phyloP scores from a whole-genome alignment of 1,284 basidiomycete genomes.

The Pseudozyma sp. region DNA sequence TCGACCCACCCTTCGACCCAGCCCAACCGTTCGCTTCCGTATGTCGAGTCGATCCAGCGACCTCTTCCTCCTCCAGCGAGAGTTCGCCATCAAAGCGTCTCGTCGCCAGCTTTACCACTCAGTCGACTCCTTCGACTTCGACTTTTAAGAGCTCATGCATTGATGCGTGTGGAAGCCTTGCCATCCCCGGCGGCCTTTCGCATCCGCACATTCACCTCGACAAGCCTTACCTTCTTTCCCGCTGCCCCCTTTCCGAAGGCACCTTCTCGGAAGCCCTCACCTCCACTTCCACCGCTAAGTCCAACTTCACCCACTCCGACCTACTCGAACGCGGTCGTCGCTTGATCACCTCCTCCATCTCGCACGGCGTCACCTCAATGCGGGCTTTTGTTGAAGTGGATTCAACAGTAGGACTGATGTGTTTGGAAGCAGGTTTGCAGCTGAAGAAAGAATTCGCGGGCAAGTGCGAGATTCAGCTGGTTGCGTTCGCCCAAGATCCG shows the following conservation, averaged over 20 bases:
- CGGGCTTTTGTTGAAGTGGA: conserved; percentile 54
- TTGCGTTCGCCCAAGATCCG: conserved; percentile 51
- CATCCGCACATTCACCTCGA: conserved; percentile 56
- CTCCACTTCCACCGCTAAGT: conserved; percentile 31
- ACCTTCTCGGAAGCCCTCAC: conserved; percentile 45
- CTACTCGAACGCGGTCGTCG: conserved; percentile 23
- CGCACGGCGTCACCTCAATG: conserved; percentile 44
- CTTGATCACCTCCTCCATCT: conserved; percentile 24
- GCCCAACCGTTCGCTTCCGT: conserved; percentile 8
- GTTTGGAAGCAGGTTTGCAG: conserved; percentile 28
- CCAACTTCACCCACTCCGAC: conserved; percentile 21
- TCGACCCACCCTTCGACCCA: not conserved
- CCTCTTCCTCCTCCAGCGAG: not conserved
- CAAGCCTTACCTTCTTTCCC: conserved; percentile 43
- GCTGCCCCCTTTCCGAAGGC: conserved; percentile 19
- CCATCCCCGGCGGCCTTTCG: conserved; percentile 44
- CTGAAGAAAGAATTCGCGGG: conserved; percentile 17
- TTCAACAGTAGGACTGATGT: conserved; percentile 33
- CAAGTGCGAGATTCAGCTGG: conserved; percentile 27
- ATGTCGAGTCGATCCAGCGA: not conserved
- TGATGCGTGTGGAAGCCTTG: conserved; percentile 23
- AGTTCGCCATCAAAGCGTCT: not conserved
- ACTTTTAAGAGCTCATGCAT: conserved; percentile 14
- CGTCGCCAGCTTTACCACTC: conserved; percentile 8
- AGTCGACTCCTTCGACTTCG: not conserved